phyloP scores from a whole-genome alignment of 2,329 filamentous ascomycete genomes.

The Hypoxylon sp. region DNA sequence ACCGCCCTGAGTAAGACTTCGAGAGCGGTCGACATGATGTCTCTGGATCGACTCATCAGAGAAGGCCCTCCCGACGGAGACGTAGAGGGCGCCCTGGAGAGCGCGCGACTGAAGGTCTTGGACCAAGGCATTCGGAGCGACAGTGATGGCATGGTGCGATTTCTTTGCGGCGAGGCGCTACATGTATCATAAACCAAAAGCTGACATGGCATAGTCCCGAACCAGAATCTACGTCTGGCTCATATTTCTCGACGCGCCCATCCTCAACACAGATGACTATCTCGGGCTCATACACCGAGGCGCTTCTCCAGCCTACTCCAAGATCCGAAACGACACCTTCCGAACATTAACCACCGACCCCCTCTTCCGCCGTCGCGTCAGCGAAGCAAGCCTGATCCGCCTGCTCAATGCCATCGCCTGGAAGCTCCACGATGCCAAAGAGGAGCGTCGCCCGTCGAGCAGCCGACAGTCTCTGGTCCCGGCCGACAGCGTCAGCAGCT shows the following conservation, averaged over 20 bases:
- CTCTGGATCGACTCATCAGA: slow-evolving; percentile 78
- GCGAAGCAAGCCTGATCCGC: slow-evolving; percentile 92
- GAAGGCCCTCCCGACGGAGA: slow-evolving; percentile 81
- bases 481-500: slow-evolving; percentile 49
- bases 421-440: slow-evolving; percentile 83
- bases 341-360: slow-evolving; percentile 95
- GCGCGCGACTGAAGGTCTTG: slow-evolving; percentile 75
- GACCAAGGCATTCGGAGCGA: slow-evolving; percentile 80
- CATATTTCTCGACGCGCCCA: slow-evolving; percentile 85
- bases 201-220: slow-evolving; percentile 70
- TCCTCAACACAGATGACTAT: slow-evolving; percentile 86
- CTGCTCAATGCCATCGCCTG: slow-evolving; percentile 95
- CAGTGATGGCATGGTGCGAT: slow-evolving; percentile 78
- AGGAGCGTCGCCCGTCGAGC: slow-evolving; percentile 51
- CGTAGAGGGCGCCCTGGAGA: slow-evolving; percentile 70
- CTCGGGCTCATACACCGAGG: slow-evolving; percentile 90
- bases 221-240: slow-evolving; percentile 96
- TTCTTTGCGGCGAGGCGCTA: slow-evolving; percentile 1
- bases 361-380: slow-evolving; percentile 94
- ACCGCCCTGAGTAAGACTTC: slow-evolving; percentile 55
- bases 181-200: no score
- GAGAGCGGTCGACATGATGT: slow-evolving; percentile 62
- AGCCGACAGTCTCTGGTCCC: slow-evolving; percentile 44
- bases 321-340: slow-evolving; percentile 98
- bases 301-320: slow-evolving; percentile 91